These are phyloP conservation scores for Aspergillus unguis DNA, from an alignment of 2,329 filamentous ascomycete species.

Conservation along the genomic window DNA sequence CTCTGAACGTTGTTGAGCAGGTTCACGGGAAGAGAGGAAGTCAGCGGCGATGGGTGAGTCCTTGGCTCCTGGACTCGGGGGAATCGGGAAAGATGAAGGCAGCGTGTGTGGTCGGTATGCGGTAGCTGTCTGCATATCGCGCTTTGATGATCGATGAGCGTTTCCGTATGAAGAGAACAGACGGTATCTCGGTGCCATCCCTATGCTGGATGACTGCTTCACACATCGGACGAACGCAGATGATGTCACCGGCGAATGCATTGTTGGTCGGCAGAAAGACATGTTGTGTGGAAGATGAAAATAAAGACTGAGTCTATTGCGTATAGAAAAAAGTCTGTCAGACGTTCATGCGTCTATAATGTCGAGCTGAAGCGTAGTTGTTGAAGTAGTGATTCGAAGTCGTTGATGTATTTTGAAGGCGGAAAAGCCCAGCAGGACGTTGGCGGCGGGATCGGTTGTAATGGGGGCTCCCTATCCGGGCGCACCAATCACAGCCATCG, in stretches of 20 bases:
- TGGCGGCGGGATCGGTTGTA: conserved; percentile 26
- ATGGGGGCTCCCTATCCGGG: conserved; percentile 17
- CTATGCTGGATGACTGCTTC: conserved; percentile 36
- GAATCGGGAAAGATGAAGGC: conserved; percentile 54
- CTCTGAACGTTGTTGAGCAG: conserved; percentile 41
- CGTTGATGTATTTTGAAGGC: conserved; percentile 22
- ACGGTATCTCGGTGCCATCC: conserved; percentile 42
- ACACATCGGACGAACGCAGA: conserved; percentile 41
- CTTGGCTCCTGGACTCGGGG: conserved; percentile 56
- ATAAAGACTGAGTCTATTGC: conserved; percentile 15
- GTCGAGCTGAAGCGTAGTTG: conserved; percentile 4
- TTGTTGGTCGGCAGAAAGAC: conserved; percentile 37
- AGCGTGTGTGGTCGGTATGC: conserved; percentile 61
- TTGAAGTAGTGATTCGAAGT: conserved; percentile 12
- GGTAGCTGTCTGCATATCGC: conserved; percentile 63
- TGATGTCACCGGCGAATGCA: conserved; percentile 46
- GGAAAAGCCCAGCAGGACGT: conserved; percentile 14
- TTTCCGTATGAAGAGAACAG: conserved; percentile 48
- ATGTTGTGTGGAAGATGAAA: conserved; percentile 25
- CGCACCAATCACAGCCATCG: conserved; percentile 36
- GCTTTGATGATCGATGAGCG: conserved; percentile 50
- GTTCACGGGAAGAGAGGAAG: conserved; percentile 47
- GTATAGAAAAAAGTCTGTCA: conserved; percentile 12
- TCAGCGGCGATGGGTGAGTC: conserved; percentile 60
- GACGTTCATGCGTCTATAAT: conserved; percentile 9